Conservation (phyloP, 257 asterid species). For the Cynanchum wilfordii region DNA sequence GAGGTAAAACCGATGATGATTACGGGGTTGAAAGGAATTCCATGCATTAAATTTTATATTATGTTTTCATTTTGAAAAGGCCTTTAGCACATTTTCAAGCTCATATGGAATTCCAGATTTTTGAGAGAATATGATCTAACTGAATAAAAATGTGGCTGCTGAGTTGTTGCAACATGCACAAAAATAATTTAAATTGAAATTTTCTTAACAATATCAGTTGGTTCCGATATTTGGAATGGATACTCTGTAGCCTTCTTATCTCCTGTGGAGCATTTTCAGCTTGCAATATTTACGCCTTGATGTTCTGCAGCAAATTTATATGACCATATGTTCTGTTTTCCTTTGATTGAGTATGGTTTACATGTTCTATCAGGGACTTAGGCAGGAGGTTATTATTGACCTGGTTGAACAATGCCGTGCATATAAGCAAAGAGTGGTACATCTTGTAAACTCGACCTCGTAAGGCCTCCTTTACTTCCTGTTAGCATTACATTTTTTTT, state of each 20-base stretch:
- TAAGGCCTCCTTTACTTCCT: conserved; percentile 41
- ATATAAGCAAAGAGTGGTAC: conserved; percentile 94
- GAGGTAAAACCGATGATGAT: conserved; percentile 44
- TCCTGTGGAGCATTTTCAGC: background rate
- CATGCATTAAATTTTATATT: background rate
- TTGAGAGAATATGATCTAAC: background rate
- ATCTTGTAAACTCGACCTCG: conserved; percentile 97
- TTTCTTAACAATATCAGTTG: background rate
- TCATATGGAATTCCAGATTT: background rate
- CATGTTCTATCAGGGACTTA: conserved; percentile 55
- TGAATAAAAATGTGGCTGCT: background rate
- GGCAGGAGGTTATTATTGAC: conserved; percentile 96
- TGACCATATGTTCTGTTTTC: background rate
- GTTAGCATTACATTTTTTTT: conserved; percentile 13
- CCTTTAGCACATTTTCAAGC: background rate
- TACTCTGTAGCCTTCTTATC: background rate
- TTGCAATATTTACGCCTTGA: background rate
- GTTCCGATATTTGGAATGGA: background rate
- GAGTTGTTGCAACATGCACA: background rate
- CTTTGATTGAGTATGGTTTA: conserved; percentile 9
- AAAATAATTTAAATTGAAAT: background rate
- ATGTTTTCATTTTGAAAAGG: background rate
- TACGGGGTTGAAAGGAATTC: background rate
- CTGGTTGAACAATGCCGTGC: conserved; percentile 96
- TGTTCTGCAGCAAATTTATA: background rate